phyloP scores from a whole-genome alignment of 2,329 filamentous ascomycete genomes.

The Ascochyta pisi region DNA sequence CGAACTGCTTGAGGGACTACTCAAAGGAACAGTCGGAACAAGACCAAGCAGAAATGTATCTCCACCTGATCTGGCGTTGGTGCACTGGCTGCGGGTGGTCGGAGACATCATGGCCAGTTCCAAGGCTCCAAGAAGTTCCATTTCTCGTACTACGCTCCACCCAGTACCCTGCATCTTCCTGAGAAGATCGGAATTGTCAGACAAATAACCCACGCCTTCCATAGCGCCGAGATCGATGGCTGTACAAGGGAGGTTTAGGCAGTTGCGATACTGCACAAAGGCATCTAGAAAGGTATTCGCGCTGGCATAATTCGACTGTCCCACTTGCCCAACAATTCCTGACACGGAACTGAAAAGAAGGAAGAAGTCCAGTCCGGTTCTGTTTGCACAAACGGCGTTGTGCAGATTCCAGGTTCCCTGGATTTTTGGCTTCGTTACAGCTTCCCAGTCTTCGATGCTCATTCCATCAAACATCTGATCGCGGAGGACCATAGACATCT shows the following conservation, averaged over 20 bases:
- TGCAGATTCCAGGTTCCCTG: slow-evolving; percentile 43
- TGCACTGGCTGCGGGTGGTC: background rate
- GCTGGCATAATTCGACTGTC: slow-evolving; percentile 21
- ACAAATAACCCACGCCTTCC: slow-evolving; percentile 28
- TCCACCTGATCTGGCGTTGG: background rate
- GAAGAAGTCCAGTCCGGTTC: slow-evolving; percentile 28
- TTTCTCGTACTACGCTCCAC: background rate
- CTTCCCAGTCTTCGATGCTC: slow-evolving; percentile 17
- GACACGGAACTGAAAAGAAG: slow-evolving; percentile 27
- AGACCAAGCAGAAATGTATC: no score
- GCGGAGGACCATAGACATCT: slow-evolving; percentile 24
- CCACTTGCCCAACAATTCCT: slow-evolving; percentile 27
- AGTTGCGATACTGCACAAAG: slow-evolving; percentile 35
- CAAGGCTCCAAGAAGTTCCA: background rate
- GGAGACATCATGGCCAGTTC: background rate
- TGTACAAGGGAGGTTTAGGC: slow-evolving; percentile 41
- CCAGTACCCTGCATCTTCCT: background rate
- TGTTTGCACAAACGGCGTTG: slow-evolving; percentile 7
- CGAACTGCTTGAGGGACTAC: no score
- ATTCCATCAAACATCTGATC: slow-evolving; percentile 23
- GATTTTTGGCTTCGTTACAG: slow-evolving; percentile 36
- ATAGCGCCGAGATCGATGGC: slow-evolving; percentile 27
- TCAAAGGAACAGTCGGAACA: no score
- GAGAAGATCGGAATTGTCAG: background rate
- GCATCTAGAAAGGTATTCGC: slow-evolving; percentile 49